Conservation (phyloP, 345 rosid genomes). For the Adansonia digitata region DNA sequence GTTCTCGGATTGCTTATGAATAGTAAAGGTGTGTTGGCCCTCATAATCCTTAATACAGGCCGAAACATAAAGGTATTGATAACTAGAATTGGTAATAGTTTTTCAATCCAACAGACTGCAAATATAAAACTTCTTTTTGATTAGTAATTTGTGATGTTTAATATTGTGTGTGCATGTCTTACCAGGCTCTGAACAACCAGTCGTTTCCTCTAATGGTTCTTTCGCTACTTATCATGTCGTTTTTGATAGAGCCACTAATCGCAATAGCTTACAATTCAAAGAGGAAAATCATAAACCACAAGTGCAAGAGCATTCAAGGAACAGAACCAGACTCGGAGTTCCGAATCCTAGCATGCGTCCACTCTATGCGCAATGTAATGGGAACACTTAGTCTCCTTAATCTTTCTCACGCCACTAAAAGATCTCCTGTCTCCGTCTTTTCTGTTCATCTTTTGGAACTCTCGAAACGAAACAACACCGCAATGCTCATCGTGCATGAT, state of each 20-base stretch:
- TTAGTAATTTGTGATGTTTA: neutral
- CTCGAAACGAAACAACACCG: constrained; percentile 37
- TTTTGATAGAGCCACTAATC: constrained; percentile 38
- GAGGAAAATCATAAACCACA: constrained; percentile 23
- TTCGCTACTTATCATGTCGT: constrained; percentile 35
- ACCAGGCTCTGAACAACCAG: constrained; percentile 36
- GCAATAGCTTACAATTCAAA: constrained; percentile 21
- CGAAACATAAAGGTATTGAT: constrained; percentile 38
- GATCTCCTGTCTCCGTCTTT: constrained; percentile 32
- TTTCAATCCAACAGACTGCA: too few species aligned
- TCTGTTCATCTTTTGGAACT: constrained; percentile 59
- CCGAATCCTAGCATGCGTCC: constrained; percentile 35
- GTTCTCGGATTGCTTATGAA: constrained; percentile 59
- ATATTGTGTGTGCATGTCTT: neutral
- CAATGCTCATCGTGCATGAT: constrained; percentile 49
- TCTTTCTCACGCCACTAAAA: constrained; percentile 34
- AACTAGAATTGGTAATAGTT: too few species aligned
- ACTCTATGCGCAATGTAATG: constrained; percentile 24
- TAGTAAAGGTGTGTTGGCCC: constrained; percentile 56
- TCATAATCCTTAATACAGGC: constrained; percentile 45
- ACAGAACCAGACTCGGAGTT: constrained; percentile 28
- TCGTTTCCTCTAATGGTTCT: constrained; percentile 37
- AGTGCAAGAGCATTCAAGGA: constrained; percentile 35
- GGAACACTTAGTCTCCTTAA: constrained; percentile 43
- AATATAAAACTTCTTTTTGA: too few species aligned